phyloP scores from a whole-genome alignment of 768 basidiomycete genomes.

The Hericium erinaceus region DNA sequence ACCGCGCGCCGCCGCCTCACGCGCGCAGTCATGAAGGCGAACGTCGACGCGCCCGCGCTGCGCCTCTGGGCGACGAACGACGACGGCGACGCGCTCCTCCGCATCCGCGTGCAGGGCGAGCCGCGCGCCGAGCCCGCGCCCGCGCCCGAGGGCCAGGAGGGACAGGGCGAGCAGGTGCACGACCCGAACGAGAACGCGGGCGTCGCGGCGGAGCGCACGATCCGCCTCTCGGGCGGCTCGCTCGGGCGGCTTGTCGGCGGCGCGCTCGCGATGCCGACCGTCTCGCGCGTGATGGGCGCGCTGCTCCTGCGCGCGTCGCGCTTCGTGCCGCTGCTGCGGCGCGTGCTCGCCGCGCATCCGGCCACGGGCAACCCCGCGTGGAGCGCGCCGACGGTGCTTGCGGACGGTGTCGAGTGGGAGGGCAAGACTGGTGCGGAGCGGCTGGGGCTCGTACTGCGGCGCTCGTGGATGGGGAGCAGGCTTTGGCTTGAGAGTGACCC shows the following conservation, averaged over 20 bases:
- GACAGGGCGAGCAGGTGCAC: slow-evolving; percentile 15
- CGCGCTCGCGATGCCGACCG: slow-evolving; percentile 56
- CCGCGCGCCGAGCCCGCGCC: slow-evolving; percentile 2
- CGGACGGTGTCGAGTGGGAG: slow-evolving; percentile 4
- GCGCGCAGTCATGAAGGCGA: slow-evolving; percentile 16
- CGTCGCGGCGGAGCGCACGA: slow-evolving; percentile 48
- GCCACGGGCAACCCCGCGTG: neutral
- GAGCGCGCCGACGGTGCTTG: neutral
- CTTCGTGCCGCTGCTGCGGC: slow-evolving; percentile 27
- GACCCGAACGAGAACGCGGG: slow-evolving; percentile 23
- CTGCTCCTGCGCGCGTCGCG: slow-evolving; percentile 47
- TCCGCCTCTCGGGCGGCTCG: slow-evolving; percentile 47
- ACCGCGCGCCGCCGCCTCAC: slow-evolving; percentile 13
- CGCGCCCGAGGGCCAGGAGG: neutral
- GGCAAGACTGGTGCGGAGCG: slow-evolving; percentile 13
- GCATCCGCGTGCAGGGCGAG: slow-evolving; percentile 15
- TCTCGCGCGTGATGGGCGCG: slow-evolving; percentile 57
- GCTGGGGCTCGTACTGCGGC: slow-evolving; percentile 19
- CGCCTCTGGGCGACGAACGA: slow-evolving; percentile 13
- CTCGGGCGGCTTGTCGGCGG: slow-evolving; percentile 62
- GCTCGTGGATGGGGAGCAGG: slow-evolving; percentile 43
- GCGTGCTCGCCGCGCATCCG: slow-evolving; percentile 18
- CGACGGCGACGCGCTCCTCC: slow-evolving; percentile 17
- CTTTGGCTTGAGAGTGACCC: slow-evolving; percentile 65
- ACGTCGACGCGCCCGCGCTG: neutral